Evolutionary conservation across 768 basidiomycete species (phyloP).

Genomic region (Pulveroboletus sp.): DNA sequence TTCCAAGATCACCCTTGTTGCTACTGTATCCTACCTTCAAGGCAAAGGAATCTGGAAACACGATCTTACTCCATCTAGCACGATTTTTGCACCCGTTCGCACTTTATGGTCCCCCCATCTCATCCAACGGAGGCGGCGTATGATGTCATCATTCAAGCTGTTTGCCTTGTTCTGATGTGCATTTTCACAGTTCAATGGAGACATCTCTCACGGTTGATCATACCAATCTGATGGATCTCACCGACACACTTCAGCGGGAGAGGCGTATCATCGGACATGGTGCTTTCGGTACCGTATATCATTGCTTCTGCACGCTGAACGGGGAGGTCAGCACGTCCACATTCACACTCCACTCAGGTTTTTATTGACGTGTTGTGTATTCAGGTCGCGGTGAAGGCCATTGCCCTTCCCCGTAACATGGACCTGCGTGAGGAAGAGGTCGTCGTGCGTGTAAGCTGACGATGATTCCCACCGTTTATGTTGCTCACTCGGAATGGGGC

Average conservation of each 20-base stretch:
- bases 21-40: not conserved
- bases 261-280: not conserved
- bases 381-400: constrained; percentile 8
- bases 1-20: not conserved
- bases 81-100: not conserved
- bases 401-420: not conserved
- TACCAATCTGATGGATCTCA: not conserved
- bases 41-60: not conserved
- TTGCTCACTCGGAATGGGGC: not conserved
- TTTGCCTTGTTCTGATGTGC: not conserved
- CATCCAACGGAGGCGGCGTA: not conserved
- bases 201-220: not conserved
- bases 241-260: not conserved
- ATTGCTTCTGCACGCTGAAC: not conserved
- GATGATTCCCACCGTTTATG: not conserved
- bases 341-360: too few species aligned
- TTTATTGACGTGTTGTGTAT: not conserved
- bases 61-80: not conserved
- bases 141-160: not conserved
- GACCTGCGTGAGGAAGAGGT: not conserved
- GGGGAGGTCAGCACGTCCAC: not conserved
- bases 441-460: not conserved
- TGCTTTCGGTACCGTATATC: not conserved
- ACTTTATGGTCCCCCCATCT: not conserved
- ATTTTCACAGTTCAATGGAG: not conserved